Evolutionary conservation across 192 early-diverging fungal genomes (phyloP).

Genomic region (Mortierella claussenii): DNA sequence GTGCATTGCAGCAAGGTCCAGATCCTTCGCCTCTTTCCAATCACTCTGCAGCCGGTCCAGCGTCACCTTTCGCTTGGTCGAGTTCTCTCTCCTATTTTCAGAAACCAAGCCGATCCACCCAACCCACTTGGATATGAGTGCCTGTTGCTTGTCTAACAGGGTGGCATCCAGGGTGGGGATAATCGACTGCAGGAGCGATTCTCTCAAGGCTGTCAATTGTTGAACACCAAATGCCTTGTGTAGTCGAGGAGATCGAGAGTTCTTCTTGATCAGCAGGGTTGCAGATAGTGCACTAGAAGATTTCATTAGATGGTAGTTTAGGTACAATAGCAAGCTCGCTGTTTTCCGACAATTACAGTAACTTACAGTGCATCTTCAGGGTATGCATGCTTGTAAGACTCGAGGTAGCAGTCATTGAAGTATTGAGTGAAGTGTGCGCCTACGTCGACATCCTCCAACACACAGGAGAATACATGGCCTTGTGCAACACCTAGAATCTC

Average conservation of each 20-base stretch:
- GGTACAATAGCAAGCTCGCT: constrained; percentile 16
- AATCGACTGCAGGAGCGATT: constrained; percentile 21
- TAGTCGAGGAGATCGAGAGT: constrained; percentile 40
- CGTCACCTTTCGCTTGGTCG: constrained; percentile 25
- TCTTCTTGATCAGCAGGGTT: constrained; percentile 37
- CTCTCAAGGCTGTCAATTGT: constrained; percentile 28
- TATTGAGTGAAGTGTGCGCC: constrained; percentile 31
- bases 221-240: constrained; percentile 37
- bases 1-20: constrained; percentile 30
- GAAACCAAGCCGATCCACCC: constrained; percentile 36
- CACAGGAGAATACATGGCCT: constrained; percentile 33
- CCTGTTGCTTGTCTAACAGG: constrained; percentile 34
- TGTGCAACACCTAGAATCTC: constrained; percentile 24
- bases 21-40: constrained; percentile 29
- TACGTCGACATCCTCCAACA: constrained; percentile 31
- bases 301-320: constrained; percentile 15
- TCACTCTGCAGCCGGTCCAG: constrained; percentile 25
- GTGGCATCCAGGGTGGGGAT: constrained; percentile 35
- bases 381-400: constrained; percentile 36
- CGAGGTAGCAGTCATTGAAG: constrained; percentile 29
- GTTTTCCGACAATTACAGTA: constrained; percentile 12
- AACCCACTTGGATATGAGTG: constrained; percentile 41
- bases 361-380: constrained; percentile 50
- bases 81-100: constrained; percentile 39
- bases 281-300: constrained; percentile 29